Conservation (phyloP, 495 filamentous ascomycete species). For the Penicillium simplicissimum region DNA sequence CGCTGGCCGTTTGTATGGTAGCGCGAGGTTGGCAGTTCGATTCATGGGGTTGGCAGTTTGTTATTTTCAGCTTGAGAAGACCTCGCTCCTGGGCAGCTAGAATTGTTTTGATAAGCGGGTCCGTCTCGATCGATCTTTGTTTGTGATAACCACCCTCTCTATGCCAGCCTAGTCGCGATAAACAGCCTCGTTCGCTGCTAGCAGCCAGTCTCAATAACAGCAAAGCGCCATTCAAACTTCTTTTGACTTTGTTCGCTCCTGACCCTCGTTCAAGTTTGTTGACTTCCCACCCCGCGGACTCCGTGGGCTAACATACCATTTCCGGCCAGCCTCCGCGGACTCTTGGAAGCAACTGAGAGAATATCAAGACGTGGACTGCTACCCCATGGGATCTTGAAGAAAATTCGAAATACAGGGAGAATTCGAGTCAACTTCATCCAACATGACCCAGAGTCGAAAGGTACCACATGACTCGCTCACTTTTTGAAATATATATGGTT, state of each 20-base stretch:
- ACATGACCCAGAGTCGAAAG: constrained; percentile 14
- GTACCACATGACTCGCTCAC: constrained; percentile 9
- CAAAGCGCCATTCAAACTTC: background rate
- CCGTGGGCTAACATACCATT: background rate
- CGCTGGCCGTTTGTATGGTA: too few relatives aligned
- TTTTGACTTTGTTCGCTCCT: background rate
- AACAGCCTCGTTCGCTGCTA: too few relatives aligned
- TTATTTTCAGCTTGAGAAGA: too few relatives aligned
- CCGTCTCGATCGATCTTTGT: too few relatives aligned
- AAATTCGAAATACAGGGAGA: background rate
- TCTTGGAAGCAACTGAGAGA: background rate
- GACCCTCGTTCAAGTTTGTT: background rate
- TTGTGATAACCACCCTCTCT: too few relatives aligned
- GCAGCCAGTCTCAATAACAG: background rate
- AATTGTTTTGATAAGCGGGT: too few relatives aligned
- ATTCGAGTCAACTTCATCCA: background rate
- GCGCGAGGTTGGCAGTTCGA: too few relatives aligned
- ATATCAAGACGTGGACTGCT: background rate
- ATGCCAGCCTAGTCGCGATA: too few relatives aligned
- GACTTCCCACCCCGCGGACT: background rate
- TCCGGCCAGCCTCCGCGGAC: constrained; percentile 7
- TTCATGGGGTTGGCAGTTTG: too few relatives aligned
- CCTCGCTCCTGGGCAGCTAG: too few relatives aligned
- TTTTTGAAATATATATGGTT: too few relatives aligned
- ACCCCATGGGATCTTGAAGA: background rate